Evolutionary conservation across 768 basidiomycete genomes (phyloP), one percentile per base, ranked within the genome.

Genomic region (Tricholoma bakamatsutake): DNA sequence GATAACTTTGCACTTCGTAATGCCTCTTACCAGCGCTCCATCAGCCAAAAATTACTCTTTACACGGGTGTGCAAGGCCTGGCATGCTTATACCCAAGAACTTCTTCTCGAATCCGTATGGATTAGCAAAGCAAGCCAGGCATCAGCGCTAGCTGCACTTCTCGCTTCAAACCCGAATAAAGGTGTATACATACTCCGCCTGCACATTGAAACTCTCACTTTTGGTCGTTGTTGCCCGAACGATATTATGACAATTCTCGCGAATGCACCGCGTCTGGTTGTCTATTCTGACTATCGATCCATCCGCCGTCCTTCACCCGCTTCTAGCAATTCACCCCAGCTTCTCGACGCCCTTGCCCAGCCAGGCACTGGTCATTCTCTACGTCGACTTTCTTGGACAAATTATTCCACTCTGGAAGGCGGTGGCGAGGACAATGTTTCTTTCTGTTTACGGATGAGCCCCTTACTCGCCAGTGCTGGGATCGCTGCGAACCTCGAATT

Each of bases 21-120:
- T 42, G 64, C 67, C 5, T 71, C 74, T 24, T 84, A 90, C 63
- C 71, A 73, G 33, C 54, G 67, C 2, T 62, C 69, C 55, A 80
- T 87, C 76, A 64, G 61, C 10, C 69, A 71, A 58, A 87, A 87
- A 63, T 69, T 72, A 21, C 67, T 68, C 51, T 65, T 87, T 24
- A 72, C 81, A 6, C 72, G 79, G 45, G 85, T 90, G 5, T 82
- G 69, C 64, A 73, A 76, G 42, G 67, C 72, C 8, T 90, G 84
- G 81, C 73, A 81, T 62, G 71, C 64, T 34, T 73, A 80, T 51
- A 71, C 76, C 3, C 81, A 82, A 61, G 77, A 79, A 53, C 76
- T 80, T 42, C 67, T 88, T 15, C 88, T 78, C 69, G 84, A 88
- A 63, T 83, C 80, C 65, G 77, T 88, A 35, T 88, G 88, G 88